Conservation (phyloP, 345 rosid genomes). For the Rubroshorea leprosula region DNA sequence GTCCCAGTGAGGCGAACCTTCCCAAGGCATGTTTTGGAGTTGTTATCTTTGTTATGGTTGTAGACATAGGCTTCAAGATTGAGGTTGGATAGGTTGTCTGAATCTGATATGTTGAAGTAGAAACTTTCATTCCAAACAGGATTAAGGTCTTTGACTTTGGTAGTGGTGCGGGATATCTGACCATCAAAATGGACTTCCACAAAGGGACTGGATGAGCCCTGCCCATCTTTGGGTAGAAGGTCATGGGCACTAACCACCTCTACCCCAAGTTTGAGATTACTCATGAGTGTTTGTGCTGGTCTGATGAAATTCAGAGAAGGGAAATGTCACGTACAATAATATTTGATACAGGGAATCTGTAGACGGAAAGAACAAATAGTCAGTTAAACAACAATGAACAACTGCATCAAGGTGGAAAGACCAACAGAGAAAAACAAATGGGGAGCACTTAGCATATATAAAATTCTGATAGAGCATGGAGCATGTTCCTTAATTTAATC, state of each 20-base stretch:
- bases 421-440: too few relatives aligned
- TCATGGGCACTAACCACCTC: slow-evolving; percentile 76
- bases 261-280: slow-evolving; percentile 72
- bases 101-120: slow-evolving; percentile 74
- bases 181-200: slow-evolving; percentile 83
- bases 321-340: slow-evolving; percentile 3
- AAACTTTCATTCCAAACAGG: slow-evolving; percentile 86
- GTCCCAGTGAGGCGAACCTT: slow-evolving; percentile 67
- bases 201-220: slow-evolving; percentile 47
- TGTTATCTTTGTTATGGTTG: slow-evolving; percentile 31
- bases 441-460: too few relatives aligned
- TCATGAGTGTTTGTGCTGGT: slow-evolving; percentile 32
- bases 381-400: neutral
- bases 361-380: neutral
- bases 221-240: slow-evolving; percentile 55
- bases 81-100: slow-evolving; percentile 45
- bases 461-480: neutral
- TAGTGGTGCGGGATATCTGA: slow-evolving; percentile 61
- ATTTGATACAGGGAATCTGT: slow-evolving; percentile 24
- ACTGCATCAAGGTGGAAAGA: too few relatives aligned
- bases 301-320: neutral
- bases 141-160: slow-evolving; percentile 55
- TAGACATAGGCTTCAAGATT: slow-evolving; percentile 62
- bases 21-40: slow-evolving; percentile 54
- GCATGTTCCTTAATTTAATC: neutral